phyloP scores from a whole-genome alignment of 257 asterid genomes.

The Linaria vulgaris region DNA sequence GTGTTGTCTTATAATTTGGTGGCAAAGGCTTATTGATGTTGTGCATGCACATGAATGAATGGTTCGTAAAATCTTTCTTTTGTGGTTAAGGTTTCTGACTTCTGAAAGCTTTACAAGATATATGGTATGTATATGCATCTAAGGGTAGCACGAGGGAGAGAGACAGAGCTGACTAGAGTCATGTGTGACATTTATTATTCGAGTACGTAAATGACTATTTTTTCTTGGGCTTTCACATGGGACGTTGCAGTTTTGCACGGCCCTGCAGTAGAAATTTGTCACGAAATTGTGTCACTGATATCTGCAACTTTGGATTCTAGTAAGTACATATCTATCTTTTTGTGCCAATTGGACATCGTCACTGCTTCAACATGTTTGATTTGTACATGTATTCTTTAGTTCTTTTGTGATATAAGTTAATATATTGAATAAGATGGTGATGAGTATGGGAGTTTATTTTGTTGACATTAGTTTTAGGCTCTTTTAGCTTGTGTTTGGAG shows the following conservation, averaged over 20 bases:
- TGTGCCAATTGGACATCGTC: background rate
- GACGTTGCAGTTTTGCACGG: conserved; percentile 9
- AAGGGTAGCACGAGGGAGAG: too few relatives aligned
- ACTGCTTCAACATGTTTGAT: background rate
- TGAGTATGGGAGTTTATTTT: too few relatives aligned
- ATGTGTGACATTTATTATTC: background rate
- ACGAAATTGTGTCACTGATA: background rate
- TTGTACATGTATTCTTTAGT: background rate
- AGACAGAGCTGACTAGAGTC: too few relatives aligned
- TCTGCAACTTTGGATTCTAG: conserved; percentile 5
- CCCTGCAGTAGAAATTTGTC: background rate
- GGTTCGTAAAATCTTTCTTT: too few relatives aligned
- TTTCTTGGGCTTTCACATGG: conserved; percentile 20
- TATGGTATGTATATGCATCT: too few relatives aligned
- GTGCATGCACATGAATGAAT: too few relatives aligned
- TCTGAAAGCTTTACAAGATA: too few relatives aligned
- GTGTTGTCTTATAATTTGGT: background rate
- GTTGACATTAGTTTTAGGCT: too few relatives aligned
- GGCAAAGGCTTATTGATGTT: too few relatives aligned
- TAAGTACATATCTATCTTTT: conserved; percentile 8
- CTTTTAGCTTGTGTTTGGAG: background rate
- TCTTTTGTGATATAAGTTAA: too few relatives aligned
- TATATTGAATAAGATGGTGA: background rate
- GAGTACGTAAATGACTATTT: background rate
- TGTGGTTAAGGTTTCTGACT: too few relatives aligned